Evolutionary conservation across 2,329 filamentous ascomycete species (phyloP), one percentile per base, ranked within the genome.

Genomic region (Penicillium capsulatum): DNA sequence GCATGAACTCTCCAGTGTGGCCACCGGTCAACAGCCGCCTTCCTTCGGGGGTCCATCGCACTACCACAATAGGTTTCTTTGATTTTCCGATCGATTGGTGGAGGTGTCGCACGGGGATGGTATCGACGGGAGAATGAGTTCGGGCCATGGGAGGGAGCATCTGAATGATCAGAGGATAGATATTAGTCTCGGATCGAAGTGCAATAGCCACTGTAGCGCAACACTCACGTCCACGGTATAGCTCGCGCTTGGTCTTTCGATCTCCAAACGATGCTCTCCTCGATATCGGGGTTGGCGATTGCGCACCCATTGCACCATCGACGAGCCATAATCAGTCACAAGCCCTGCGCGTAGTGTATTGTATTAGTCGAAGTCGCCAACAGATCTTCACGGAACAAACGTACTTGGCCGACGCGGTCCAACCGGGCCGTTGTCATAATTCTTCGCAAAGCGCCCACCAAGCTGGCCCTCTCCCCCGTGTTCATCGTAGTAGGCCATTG

Each of bases 41-140:
- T 17, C 92, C 92, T 66, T 98, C 92, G 5, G 92, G 92, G 11
- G 94, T 98, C 92, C 92, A 98, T 64, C 88, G 80, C 28, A 98
- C 91, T 7, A 97, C 87, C 50, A 96, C 97, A 59, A 98, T 86
- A 2, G 92, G 92, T 55, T 97, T 92, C 60, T 95, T 94, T 58
- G 94, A 90, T 62, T 98, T 98, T 70, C 97, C 97, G 5, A 97
- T 78, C 0, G 92, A 97, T n/a, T 92, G 94, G 63, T 98, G 92
- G 28, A 98, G 77, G 61, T 96, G 90, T 57, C 92, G 91, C n/a
- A 87, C 86, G 9, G 92, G 91, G 31, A 98, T 85, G 1, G 87
- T 85, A 63, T 96, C 89, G 42, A 83, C 88, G 14, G 90, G 81
- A 47, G 78, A 82, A 49, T 81, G 77, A 36, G 81, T 72, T 60